Conservation (phyloP, 176 grass and related monocot genomes). For the Aegilops umbellulata region DNA sequence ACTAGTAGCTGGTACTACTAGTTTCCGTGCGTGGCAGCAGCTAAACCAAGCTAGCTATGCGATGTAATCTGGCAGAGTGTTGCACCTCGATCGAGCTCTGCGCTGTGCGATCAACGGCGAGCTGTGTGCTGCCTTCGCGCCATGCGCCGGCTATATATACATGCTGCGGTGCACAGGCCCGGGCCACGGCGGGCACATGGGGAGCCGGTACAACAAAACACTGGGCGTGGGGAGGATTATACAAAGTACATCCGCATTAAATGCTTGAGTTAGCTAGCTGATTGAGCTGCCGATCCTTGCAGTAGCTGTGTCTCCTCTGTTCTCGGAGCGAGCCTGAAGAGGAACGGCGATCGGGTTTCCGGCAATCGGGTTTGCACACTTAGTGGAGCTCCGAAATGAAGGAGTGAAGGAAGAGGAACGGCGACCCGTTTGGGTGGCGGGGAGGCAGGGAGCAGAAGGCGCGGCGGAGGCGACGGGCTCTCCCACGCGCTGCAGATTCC, state of each 20-base stretch:
- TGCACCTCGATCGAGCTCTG: too few relatives aligned
- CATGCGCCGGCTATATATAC: conserved; percentile 30
- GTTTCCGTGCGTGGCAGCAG: too few relatives aligned
- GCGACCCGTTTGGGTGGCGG: background rate
- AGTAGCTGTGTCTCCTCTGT: too few relatives aligned
- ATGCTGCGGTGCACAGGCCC: background rate
- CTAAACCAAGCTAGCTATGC: too few relatives aligned
- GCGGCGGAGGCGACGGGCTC: conserved; percentile 45
- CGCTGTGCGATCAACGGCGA: background rate
- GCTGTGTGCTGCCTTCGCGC: background rate
- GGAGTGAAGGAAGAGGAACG: background rate
- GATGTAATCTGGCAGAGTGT: too few relatives aligned
- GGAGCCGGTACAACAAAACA: background rate
- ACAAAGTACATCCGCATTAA: background rate
- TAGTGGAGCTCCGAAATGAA: background rate
- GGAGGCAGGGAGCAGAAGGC: conserved; percentile 27
- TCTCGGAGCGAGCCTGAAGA: too few relatives aligned
- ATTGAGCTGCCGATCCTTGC: too few relatives aligned
- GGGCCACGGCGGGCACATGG: conserved; percentile 14
- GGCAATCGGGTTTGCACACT: too few relatives aligned
- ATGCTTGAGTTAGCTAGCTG: too few relatives aligned
- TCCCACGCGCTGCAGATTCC: conserved; percentile 62
- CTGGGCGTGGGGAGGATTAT: background rate
- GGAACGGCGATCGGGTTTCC: too few relatives aligned
- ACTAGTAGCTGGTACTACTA: background rate